Conservation (phyloP, 1,139 yeast species). For the Entelexis sorbosivorans region DNA sequence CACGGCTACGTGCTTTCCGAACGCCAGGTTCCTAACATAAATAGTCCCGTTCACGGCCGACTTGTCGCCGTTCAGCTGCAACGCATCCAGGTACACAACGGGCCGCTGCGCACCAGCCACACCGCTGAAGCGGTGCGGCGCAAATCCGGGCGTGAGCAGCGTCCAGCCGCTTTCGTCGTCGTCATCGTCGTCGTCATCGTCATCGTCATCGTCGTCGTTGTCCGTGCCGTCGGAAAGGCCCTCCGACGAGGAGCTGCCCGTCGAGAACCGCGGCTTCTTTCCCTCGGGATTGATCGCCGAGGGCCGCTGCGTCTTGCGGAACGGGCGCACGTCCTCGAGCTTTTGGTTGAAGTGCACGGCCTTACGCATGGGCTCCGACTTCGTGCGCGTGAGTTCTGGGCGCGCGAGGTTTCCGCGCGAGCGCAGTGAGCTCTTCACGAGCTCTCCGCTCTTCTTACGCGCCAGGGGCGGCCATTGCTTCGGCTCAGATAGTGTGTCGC, state of each 20-base stretch:
- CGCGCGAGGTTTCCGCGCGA: slow-evolving; percentile 20
- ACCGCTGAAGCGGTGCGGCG: slow-evolving; percentile 20
- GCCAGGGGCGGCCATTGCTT: slow-evolving; percentile 31
- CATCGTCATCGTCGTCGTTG: slow-evolving; percentile 25
- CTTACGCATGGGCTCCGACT: slow-evolving; percentile 58
- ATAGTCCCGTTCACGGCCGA: slow-evolving; percentile 55
- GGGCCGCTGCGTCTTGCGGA: slow-evolving; percentile 61
- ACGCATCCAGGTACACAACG: slow-evolving; percentile 50
- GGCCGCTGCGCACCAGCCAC: slow-evolving; percentile 25
- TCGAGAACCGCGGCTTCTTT: slow-evolving; percentile 36
- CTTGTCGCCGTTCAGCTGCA: slow-evolving; percentile 50
- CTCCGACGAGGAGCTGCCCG: background rate
- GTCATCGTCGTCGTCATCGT: slow-evolving; percentile 22
- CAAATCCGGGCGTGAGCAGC: slow-evolving; percentile 23
- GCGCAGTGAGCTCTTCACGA: slow-evolving; percentile 64
- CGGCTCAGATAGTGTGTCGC: background rate
- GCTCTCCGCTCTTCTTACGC: slow-evolving; percentile 70
- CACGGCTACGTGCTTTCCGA: slow-evolving; percentile 49
- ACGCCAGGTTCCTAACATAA: slow-evolving; percentile 60
- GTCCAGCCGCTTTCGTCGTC: slow-evolving; percentile 19
- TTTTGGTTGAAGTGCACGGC: slow-evolving; percentile 64
- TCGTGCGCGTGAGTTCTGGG: slow-evolving; percentile 40
- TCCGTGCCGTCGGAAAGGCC: slow-evolving; percentile 24
- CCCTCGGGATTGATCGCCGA: slow-evolving; percentile 43
- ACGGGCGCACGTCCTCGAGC: slow-evolving; percentile 57